Conservation (phyloP, 129 eudicot species). For the Arctium minus region DNA sequence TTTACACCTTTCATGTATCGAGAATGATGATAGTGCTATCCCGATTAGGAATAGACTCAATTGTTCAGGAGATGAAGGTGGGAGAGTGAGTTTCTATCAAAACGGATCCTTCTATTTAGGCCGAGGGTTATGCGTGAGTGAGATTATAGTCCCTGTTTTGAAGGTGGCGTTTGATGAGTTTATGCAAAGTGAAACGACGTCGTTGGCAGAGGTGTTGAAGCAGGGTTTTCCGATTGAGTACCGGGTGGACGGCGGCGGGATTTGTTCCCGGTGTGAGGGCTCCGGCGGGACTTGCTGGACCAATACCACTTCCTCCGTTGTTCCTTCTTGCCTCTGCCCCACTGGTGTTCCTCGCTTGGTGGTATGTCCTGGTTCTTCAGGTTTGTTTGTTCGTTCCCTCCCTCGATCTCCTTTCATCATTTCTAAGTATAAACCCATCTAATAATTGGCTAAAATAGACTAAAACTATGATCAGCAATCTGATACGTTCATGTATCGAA, state of each 20-base stretch:
- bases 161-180: conserved; percentile 11
- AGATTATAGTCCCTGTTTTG: conserved; percentile 15
- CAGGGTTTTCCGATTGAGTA: conserved; percentile 24
- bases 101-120: not conserved
- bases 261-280: conserved; percentile 11
- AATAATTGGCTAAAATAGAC: too few relatives aligned
- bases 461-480: too few relatives aligned
- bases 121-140: not conserved
- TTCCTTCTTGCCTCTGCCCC: conserved; percentile 16
- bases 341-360: not conserved
- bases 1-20: conserved; percentile 1
- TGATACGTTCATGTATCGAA: too few relatives aligned
- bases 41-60: not conserved
- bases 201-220: not conserved
- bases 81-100: not conserved
- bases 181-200: not conserved
- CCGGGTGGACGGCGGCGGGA: not conserved
- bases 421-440: not conserved
- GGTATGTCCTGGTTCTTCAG: conserved; percentile 2
- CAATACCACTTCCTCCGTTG: not conserved
- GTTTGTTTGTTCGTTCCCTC: not conserved
- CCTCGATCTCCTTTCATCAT: not conserved
- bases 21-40: not conserved
- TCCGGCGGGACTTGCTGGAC: conserved; percentile 34
- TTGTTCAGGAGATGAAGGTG: not conserved